phyloP scores from a whole-genome alignment of 352 stramenopile genomes.

The Aphanomyces cochlioides region DNA sequence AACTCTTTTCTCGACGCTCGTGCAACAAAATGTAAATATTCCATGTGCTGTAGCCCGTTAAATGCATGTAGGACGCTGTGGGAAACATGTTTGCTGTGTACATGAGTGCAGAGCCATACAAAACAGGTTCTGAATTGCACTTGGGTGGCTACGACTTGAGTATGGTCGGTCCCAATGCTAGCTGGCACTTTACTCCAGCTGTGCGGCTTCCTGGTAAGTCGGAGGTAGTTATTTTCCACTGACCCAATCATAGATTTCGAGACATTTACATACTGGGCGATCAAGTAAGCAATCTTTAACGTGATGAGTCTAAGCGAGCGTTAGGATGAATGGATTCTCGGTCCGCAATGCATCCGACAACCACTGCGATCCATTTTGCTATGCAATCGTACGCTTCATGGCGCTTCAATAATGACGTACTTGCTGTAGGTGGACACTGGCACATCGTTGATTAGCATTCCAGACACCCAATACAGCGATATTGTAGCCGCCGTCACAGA shows the following conservation, averaged over 20 bases:
- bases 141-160: constrained; percentile 82
- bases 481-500: constrained; percentile 58
- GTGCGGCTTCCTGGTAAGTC: constrained; percentile 53
- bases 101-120: constrained; percentile 72
- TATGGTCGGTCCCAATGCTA: constrained; percentile 72
- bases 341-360: constrained; percentile 36
- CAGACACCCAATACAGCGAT: constrained; percentile 58
- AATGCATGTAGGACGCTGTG: constrained; percentile 38
- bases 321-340: constrained; percentile 31
- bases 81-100: constrained; percentile 88
- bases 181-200: constrained; percentile 85
- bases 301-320: not conserved
- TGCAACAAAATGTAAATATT: constrained; percentile 42
- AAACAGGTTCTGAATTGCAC: constrained; percentile 65
- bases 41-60: too few species aligned
- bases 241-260: constrained; percentile 44
- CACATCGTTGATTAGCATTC: constrained; percentile 82
- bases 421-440: constrained; percentile 56
- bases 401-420: not conserved
- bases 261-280: constrained; percentile 81
- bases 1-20: constrained; percentile 72
- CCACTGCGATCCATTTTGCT: constrained; percentile 76
- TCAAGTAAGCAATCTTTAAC: constrained; percentile 54
- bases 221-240: not conserved
- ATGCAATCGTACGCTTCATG: constrained; percentile 56